Evolutionary conservation across 441 rosid species (phyloP).

Genomic region (Mallotus repandus): DNA sequence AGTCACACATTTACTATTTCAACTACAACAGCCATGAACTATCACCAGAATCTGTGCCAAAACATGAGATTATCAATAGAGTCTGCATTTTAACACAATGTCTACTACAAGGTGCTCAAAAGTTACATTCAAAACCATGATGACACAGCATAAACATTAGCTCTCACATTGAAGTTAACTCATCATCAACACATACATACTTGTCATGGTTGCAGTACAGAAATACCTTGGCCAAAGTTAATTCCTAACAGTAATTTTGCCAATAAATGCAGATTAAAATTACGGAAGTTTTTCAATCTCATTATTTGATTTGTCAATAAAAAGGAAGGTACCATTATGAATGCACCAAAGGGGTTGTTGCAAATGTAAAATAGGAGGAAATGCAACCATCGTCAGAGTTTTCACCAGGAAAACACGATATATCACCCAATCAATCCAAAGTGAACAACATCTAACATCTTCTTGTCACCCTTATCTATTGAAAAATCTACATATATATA

Average conservation of each 20-base stretch:
- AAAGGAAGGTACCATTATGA: neutral
- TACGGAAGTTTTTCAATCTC: neutral
- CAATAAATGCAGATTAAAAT: too few species aligned
- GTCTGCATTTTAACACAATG: neutral
- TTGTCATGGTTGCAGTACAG: neutral
- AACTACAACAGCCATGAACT: constrained; percentile 2
- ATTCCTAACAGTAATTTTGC: neutral
- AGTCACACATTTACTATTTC: neutral
- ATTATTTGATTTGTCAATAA: neutral
- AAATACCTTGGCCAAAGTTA: neutral
- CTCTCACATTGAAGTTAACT: constrained; percentile 2
- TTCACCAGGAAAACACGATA: neutral
- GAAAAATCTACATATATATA: neutral
- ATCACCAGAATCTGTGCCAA: neutral
- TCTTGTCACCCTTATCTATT: neutral
- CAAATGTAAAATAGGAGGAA: neutral
- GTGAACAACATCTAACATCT: neutral
- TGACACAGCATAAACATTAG: neutral
- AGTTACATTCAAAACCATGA: constrained; percentile 7
- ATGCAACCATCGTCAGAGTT: neutral
- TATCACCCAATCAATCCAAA: neutral
- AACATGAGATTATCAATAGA: neutral
- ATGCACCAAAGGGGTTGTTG: neutral
- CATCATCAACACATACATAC: neutral
- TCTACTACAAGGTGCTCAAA: neutral